phyloP scores from a whole-genome alignment of 1,284 basidiomycete species.

The Trametes versicolor region DNA sequence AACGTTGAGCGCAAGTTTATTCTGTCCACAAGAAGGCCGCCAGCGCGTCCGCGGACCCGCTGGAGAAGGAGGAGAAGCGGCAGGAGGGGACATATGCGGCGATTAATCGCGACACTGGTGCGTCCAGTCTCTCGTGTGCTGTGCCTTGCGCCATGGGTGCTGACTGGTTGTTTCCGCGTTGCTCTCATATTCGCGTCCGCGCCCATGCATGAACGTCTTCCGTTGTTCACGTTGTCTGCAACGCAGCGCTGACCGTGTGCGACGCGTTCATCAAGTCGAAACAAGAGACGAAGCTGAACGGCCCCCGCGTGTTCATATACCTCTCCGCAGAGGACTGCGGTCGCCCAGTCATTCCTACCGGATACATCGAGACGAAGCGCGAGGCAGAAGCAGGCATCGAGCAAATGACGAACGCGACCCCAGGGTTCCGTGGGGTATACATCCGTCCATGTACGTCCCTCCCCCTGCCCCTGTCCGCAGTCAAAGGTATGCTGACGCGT shows the following conservation, averaged over 20 bases:
- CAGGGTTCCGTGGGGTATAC: conserved; percentile 73
- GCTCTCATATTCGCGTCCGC: neutral
- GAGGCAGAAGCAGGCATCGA: conserved; percentile 84
- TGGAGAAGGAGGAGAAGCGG: conserved; percentile 54
- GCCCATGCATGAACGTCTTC: neutral
- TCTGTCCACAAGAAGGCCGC: too few relatives aligned
- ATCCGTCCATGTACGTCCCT: conserved; percentile 82
- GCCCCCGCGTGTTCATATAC: conserved; percentile 85
- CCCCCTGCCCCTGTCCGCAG: neutral
- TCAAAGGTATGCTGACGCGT: neutral
- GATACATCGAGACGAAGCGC: conserved; percentile 92
- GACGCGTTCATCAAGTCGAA: conserved; percentile 70
- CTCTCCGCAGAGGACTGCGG: conserved; percentile 96
- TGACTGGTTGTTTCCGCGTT: neutral
- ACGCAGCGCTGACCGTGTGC: conserved; percentile 76
- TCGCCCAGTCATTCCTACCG: conserved; percentile 83
- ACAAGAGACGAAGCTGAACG: conserved; percentile 42
- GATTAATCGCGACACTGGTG: conserved; percentile 93
- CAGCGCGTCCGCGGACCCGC: conserved; percentile 81
- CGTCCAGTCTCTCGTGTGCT: conserved; percentile 42
- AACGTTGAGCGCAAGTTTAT: too few relatives aligned
- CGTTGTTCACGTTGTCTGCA: conserved; percentile 1
- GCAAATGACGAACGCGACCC: conserved; percentile 52
- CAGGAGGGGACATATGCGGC: conserved; percentile 71
- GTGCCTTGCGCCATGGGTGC: neutral